Conservation (phyloP, 2,329 filamentous ascomycete genomes). For the Fonsecaea multimorphosa region DNA sequence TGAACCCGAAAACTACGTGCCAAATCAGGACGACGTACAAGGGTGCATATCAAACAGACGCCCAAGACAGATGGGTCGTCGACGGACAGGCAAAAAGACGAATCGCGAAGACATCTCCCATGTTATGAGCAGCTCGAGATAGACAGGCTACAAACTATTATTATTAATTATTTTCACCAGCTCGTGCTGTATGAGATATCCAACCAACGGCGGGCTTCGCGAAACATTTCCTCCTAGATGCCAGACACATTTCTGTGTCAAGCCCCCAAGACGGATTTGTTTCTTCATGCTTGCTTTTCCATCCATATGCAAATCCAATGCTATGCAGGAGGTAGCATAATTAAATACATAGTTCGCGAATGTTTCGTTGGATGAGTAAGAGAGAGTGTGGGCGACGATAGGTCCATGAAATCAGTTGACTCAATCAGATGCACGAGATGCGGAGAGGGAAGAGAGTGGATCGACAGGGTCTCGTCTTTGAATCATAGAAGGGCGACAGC, state of each 20-base stretch:
- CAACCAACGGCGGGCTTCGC: background rate
- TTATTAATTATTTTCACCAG: background rate
- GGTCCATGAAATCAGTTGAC: background rate
- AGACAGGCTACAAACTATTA: background rate
- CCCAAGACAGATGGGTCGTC: too few species aligned
- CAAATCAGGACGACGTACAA: too few species aligned
- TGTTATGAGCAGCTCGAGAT: too few species aligned
- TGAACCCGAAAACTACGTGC: too few species aligned
- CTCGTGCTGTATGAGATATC: background rate
- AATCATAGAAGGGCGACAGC: background rate
- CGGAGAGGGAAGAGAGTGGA: background rate
- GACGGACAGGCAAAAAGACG: too few species aligned
- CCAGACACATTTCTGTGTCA: background rate
- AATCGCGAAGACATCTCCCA: too few species aligned
- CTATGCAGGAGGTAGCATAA: background rate
- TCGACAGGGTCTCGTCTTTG: background rate
- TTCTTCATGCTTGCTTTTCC: conserved; percentile 1
- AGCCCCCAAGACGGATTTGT: background rate
- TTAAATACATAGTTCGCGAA: background rate
- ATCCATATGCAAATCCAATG: conserved; percentile 1
- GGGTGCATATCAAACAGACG: too few species aligned
- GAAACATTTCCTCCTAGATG: background rate
- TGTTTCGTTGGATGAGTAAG: background rate
- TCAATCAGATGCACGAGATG: background rate
- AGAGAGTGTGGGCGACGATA: background rate